Evolutionary conservation across 2,329 filamentous ascomycete genomes (phyloP), one percentile per base, ranked within the genome.

Genomic region (Aspergillus sp.): DNA sequence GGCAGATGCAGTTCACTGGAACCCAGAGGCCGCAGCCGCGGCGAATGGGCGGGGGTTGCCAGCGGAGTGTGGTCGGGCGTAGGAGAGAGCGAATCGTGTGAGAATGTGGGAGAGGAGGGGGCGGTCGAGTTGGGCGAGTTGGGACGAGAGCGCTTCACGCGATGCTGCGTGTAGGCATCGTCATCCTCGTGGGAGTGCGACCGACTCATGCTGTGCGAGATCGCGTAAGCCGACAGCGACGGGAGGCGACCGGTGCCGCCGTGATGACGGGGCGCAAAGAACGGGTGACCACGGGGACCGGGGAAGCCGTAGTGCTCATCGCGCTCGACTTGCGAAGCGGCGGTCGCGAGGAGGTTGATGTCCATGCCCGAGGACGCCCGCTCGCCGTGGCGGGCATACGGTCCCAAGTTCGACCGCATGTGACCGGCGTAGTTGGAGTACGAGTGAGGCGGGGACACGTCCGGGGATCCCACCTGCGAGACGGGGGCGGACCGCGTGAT

Each of bases 21-120:
- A 51, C 81, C 83, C 66, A 89, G 87, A 3, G 93, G 90, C 55
- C 92, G 83, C 61, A 99, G 80, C 41, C 94, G 89, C 47, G 94
- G 94, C 16, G 92, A 96, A 73, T 97, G 94, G 41, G 92, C 93
- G 4, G 93, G 93, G 4, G 93, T 99, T 24, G 92, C 93, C 51
- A 97, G 85, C n/a, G 93, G 93, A n/a, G 94, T 97, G 77, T 96
- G 92, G 67, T 97, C 93, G 10, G 93, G 94, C 1, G 93, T 99
- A 4, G 93, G 94, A 9, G 93, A 97, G 44, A 93, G 82, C 10
- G 93, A 96, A 73, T 96, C 91, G 74, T 96, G 91, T 2, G 93
- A 96, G 72, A 96, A 96, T 3, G 92, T 96, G 22, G 93, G 93
- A 30, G 93, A 97, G 22, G 93, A 95, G 17, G 94, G 94, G 45